Conservation (phyloP, 2,329 filamentous ascomycete genomes). For the Epichloe amarillans region DNA sequence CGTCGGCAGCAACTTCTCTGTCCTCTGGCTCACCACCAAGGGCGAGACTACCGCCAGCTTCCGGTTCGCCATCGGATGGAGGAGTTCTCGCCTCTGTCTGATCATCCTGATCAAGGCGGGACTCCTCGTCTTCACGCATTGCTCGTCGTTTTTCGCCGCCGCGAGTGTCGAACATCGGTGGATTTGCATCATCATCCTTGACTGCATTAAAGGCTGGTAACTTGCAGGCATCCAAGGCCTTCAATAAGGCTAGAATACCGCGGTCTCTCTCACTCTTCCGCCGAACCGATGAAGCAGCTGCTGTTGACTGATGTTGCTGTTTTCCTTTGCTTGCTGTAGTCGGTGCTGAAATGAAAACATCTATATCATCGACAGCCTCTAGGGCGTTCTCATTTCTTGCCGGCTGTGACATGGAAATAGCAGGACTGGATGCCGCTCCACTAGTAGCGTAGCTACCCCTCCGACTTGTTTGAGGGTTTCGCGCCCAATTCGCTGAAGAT, state of each 20-base stretch:
- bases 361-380: conserved; percentile 24
- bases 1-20: conserved; percentile 41
- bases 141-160: conserved; percentile 72
- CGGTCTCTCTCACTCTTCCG: conserved; percentile 11
- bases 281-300: neutral
- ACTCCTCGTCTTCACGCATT: conserved; percentile 60
- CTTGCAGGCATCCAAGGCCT: conserved; percentile 23
- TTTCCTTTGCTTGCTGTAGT: conserved; percentile 9
- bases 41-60: conserved; percentile 72
- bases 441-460: conserved; percentile 71
- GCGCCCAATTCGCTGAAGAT: conserved; percentile 86
- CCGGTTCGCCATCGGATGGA: conserved; percentile 56
- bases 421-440: conserved; percentile 69
- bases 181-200: conserved; percentile 23
- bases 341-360: conserved; percentile 16
- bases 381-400: conserved; percentile 36
- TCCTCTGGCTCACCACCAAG: conserved; percentile 90
- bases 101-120: conserved; percentile 36
- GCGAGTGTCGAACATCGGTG: conserved; percentile 69
- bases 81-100: conserved; percentile 29
- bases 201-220: conserved; percentile 13
- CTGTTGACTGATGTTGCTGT: conserved; percentile 7
- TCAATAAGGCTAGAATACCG: conserved; percentile 22
- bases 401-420: conserved; percentile 47
- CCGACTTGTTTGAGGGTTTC: conserved; percentile 52